Base-by-base conservation (phyloP, 2,329 filamentous ascomycete species). In the Penicillium sp. region DNA sequence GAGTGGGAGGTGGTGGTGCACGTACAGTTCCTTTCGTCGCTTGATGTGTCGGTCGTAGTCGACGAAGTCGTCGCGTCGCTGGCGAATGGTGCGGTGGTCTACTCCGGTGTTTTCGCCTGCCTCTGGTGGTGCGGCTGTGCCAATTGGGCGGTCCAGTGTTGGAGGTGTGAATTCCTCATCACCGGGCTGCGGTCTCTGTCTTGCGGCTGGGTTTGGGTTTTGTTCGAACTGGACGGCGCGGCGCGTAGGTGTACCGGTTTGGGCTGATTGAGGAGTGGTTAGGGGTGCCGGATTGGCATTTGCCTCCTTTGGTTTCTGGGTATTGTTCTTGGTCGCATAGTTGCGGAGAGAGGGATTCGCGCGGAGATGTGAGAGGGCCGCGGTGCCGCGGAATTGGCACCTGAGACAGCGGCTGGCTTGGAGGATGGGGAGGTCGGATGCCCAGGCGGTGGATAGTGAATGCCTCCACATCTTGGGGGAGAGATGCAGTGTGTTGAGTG, bases 1-100 rank as follows among this genome's bases (percentile, higher is more conserved):
- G 2, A 24, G 18, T 28, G 1, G 16, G 26, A 16, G n/a, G 40
- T 18, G 47, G 14, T 36, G 28, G 63, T 21, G 18, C 29, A 42
- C 80, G 61, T 81, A 92, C 89, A 97, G 79, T 70, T 91, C 81
- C 64, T 90, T 83, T 60, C 93, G 85, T 62, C 87, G 84, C 60
- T 84, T 81, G 7, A 97, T 75, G 71, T 97, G 92, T 73, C 91
- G 92, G 54, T 94, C 88, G 68, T 90, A 92, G 74, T 94, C 81
- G 60, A 90, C 86, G 69, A 96, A 91, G 69, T 96, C 92, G 60
- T 90, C 86, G 36, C 87, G 83, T 46, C 86, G 84, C 75, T 96
- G 81, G 57, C 79, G 79, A 58, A 89, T 72, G 1, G 86, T 81
- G 36, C 92, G 86, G 16, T 64, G 68, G 66, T 95, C 90, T 57